Base-by-base conservation (phyloP, 257 asterid genomes). In the Nicotiana obtusifolia region DNA sequence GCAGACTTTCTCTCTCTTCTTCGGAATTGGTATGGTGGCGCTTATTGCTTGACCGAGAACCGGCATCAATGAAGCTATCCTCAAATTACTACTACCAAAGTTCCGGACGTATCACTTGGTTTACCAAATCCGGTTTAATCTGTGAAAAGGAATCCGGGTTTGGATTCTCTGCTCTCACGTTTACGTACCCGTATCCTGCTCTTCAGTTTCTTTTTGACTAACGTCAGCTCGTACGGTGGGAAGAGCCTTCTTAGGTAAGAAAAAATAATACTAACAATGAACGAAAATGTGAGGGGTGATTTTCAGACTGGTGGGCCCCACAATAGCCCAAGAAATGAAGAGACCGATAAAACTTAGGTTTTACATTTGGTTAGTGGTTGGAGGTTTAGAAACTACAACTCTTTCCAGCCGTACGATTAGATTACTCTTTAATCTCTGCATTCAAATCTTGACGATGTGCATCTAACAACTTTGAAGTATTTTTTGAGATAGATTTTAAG, bases 21-120 rank as follows among this genome's bases (percentile, higher is more conserved):
- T 47, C 76, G 24, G 61, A 65, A 62, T 37, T 44, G 62, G 30
- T 14, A 17, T 64, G 71, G 64, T 20, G 71, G 73, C 47, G 76
- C 61, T 81, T 44, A n/a, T 33, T 76, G 80, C 80, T 87, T 84
- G 84, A 88, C 82, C 64, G 62, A 71, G 49, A 71, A 47, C 19
- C 71, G 71, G 83, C 20, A 61, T 14, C 67, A 77, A 67, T 83
- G 33, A 28, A 84, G 44, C 82, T 54, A 64, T 62, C 60, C 77
- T 69, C 59, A 66, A 64, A 80, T 24, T 65, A 33, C 76, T 84
- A 82, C 5, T 83, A 82, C 1, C 85, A 83, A 78, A 79, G 80
- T 77, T 66, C 81, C 88, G 90, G 90, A 82, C 86, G 86, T 82
- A 53, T 84, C 84, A 47, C 15, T 60, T 67, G 80, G 53, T 84